Conservation (phyloP, 2,329 filamentous ascomycete genomes). For the Lithohypha guttulata region DNA sequence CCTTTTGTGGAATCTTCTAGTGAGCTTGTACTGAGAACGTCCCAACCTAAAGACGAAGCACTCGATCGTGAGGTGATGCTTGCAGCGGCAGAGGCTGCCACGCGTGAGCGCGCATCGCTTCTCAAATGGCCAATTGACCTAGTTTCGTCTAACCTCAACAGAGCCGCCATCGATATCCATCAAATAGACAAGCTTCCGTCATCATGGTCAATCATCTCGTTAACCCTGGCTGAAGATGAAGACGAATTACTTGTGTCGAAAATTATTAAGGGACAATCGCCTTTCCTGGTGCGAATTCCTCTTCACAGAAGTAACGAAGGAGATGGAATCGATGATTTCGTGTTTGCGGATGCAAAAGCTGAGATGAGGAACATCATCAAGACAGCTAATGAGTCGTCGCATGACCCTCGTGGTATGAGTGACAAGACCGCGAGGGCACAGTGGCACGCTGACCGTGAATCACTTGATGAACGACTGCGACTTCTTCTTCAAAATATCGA, state of each 20-base stretch:
- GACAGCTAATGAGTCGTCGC: conserved; percentile 72
- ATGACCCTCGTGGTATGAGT: conserved; percentile 50
- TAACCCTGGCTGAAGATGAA: conserved; percentile 69
- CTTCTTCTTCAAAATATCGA: conserved; percentile 78
- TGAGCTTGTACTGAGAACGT: conserved; percentile 15
- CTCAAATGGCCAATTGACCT: background rate
- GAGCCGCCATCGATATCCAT: conserved; percentile 43
- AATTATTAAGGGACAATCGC: conserved; percentile 61
- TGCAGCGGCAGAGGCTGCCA: conserved; percentile 9
- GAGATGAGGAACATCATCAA: conserved; percentile 77
- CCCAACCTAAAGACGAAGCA: conserved; percentile 14
- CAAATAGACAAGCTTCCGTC: conserved; percentile 53
- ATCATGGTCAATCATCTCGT: conserved; percentile 74
- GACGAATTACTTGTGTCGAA: conserved; percentile 86
- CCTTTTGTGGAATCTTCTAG: conserved; percentile 14
- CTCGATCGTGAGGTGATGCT: conserved; percentile 11
- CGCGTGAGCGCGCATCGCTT: conserved; percentile 10
- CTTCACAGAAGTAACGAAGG: conserved; percentile 74
- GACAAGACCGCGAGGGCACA: conserved; percentile 59
- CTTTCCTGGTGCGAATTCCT: conserved; percentile 79
- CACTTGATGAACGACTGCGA: conserved; percentile 64
- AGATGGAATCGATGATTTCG: conserved; percentile 68
- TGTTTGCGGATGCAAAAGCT: conserved; percentile 65
- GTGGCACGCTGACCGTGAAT: conserved; percentile 84
- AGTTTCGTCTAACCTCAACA: background rate